Evolutionary conservation across 2,329 filamentous ascomycete species (phyloP).

Genomic region (Colletotrichum chrysophilum): DNA sequence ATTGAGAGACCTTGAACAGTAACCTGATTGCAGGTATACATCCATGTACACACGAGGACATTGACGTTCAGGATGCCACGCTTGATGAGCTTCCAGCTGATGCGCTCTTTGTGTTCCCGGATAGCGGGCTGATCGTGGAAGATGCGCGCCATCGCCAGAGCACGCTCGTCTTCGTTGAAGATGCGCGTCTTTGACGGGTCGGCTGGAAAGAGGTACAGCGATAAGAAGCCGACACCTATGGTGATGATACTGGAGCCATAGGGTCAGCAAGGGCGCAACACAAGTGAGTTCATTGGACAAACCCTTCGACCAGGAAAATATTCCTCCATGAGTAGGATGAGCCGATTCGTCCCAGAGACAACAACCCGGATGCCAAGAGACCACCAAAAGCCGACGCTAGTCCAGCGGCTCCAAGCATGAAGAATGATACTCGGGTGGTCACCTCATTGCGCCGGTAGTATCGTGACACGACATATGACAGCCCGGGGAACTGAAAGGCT

Average conservation of each 20-base stretch:
- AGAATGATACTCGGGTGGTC: slow-evolving; percentile 64
- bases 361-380: slow-evolving; percentile 54
- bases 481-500: slow-evolving; percentile 68
- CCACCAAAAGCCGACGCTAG: slow-evolving; percentile 73
- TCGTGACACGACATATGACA: slow-evolving; percentile 69
- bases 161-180: slow-evolving; percentile 64
- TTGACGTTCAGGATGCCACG: slow-evolving; percentile 27
- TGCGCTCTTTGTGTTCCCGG: slow-evolving; percentile 25
- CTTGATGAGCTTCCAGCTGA: slow-evolving; percentile 22
- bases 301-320: slow-evolving; percentile 47
- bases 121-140: slow-evolving; percentile 46
- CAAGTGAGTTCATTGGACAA: not conserved
- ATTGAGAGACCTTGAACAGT: slow-evolving; percentile 72
- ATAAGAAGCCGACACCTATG: slow-evolving; percentile 55
- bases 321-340: slow-evolving; percentile 60
- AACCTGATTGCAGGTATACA: slow-evolving; percentile 36
- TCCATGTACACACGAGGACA: slow-evolving; percentile 30
- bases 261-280: not conserved
- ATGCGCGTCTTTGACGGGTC: slow-evolving; percentile 26
- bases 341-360: slow-evolving; percentile 27
- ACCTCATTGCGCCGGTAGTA: slow-evolving; percentile 69
- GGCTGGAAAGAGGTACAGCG: slow-evolving; percentile 27
- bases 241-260: slow-evolving; percentile 55
- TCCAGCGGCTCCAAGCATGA: slow-evolving; percentile 67
- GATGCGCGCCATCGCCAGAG: slow-evolving; percentile 68